A percentile compares a stretch with the other conserved stretches of the same genome.
phyloP scores from a whole-genome alignment of 2,329 filamentous ascomycete genomes.

The Coleophoma cylindrospora region DNA sequence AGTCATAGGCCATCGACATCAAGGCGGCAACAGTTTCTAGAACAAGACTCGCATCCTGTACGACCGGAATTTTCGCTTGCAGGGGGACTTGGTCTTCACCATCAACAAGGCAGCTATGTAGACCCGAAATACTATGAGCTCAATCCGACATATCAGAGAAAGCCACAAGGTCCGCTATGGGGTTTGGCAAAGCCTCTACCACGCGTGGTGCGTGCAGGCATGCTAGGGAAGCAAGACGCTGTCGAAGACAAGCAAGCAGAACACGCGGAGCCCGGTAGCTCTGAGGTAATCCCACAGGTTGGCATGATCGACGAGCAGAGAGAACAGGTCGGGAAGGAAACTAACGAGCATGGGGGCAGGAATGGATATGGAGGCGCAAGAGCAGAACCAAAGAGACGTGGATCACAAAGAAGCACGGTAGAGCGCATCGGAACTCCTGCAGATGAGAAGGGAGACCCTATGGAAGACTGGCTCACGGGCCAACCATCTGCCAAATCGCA shows the following conservation, averaged over 20 bases:
- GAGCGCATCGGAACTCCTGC: not conserved
- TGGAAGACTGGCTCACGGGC: not conserved
- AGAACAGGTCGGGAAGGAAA: slow-evolving; percentile 3
- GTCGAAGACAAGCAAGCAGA: slow-evolving; percentile 7
- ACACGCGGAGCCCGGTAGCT: slow-evolving; percentile 1
- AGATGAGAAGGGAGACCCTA: not conserved
- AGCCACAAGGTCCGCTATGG: slow-evolving; percentile 10
- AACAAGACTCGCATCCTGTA: not conserved
- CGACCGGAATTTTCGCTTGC: not conserved
- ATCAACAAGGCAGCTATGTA: slow-evolving; percentile 2
- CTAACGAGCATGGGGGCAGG: not conserved
- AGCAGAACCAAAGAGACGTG: not conserved
- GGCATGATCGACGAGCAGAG: slow-evolving; percentile 11
- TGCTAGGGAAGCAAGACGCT: slow-evolving; percentile 3
- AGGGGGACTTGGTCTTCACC: not conserved
- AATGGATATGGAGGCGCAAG: not conserved
- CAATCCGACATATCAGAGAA: slow-evolving; percentile 10
- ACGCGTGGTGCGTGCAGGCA: slow-evolving; percentile 11
- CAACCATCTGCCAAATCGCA: not conserved
- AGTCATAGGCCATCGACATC: not conserved
- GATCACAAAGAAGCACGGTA: not conserved
- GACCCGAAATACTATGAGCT: slow-evolving; percentile 10
- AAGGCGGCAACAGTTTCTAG: not conserved
- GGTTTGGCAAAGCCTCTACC: slow-evolving; percentile 12
- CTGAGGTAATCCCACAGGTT: slow-evolving; percentile 8